Evolutionary conservation across 441 rosid species (phyloP).

Genomic region (Gossypium trilobum): DNA sequence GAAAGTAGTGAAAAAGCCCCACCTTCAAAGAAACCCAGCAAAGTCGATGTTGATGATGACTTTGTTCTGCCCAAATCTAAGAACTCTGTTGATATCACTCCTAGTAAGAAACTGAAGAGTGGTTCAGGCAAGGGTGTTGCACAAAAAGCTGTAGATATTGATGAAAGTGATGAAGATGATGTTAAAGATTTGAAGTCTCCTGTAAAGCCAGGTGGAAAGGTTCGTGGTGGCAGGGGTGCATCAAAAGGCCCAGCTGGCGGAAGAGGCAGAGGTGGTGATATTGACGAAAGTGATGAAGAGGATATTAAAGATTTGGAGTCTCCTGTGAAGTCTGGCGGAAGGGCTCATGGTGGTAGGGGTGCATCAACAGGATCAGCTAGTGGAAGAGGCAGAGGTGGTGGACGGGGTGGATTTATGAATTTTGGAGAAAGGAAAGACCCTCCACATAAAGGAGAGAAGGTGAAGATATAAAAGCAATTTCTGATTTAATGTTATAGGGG

Average conservation of each 20-base stretch:
- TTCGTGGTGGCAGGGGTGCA: slow-evolving; percentile 75
- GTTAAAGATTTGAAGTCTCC: slow-evolving; percentile 45
- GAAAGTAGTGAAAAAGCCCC: slow-evolving; percentile 36
- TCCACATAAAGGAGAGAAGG: slow-evolving; percentile 98
- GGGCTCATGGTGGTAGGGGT: slow-evolving; percentile 82
- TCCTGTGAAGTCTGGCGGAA: slow-evolving; percentile 59
- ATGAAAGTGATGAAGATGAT: slow-evolving; percentile 52
- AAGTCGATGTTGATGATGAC: slow-evolving; percentile 50
- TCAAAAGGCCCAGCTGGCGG: slow-evolving; percentile 48
- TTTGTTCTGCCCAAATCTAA: slow-evolving; percentile 45
- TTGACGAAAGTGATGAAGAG: slow-evolving; percentile 49
- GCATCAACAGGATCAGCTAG: slow-evolving; percentile 44
- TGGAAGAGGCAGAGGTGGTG: slow-evolving; percentile 88
- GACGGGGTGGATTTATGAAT: slow-evolving; percentile 86
- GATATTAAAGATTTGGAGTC: slow-evolving; percentile 41
- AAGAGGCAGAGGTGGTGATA: slow-evolving; percentile 74
- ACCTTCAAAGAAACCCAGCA: slow-evolving; percentile 42
- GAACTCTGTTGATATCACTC: slow-evolving; percentile 43
- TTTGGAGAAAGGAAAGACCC: slow-evolving; percentile 97
- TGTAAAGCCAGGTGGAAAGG: slow-evolving; percentile 65
- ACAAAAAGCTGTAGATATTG: slow-evolving; percentile 34
- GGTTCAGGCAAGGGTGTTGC: slow-evolving; percentile 56
- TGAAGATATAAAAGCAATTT: slow-evolving; percentile 17
- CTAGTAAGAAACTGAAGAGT: slow-evolving; percentile 71
- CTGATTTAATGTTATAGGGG: not conserved